Base-by-base conservation (phyloP, 164 flowering plant genomes). In the Magnolia kwangsiensis region DNA sequence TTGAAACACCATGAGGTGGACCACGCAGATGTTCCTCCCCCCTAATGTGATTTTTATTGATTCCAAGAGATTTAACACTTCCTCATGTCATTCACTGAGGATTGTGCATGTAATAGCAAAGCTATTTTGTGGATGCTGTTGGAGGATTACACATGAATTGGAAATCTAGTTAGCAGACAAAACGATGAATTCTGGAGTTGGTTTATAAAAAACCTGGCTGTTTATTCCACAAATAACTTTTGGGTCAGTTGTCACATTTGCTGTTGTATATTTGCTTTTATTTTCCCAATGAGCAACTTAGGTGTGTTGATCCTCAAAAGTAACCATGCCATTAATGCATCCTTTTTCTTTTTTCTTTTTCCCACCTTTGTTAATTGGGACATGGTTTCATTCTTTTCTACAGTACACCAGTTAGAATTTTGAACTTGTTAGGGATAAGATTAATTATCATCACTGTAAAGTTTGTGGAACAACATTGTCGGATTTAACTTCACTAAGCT, bases 401-500 rank as follows among this genome's bases (percentile, higher is more conserved):
- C 29, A 1, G 29, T 27, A 27, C 55, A 8, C 27, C 45, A 20
- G 20, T n/a, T 70, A 50, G 58, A 45, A 19, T 70, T 70, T 19
- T 9, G 49, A 70, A 23, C 18, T 70, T 2, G 1, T 68, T 29
- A 27, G 71, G 18, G 13, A 55, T 55, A 2, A 55, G 68, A 65
- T 21, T 4, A 63, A 63, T 63, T 21, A n/a, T 63, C n/a, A 4
- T 20, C 8, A 23, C 21, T 21, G n/a, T 68, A 29, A 18, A 24
- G 61, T 69, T 63, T 5, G 31, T 73, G 21, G 23, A 51, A 19
- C 21, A 24, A 50, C 3, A 27, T 51, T 76, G 63, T 75, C 29
- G 49, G 19, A 85, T 82, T 89, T 84, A 63, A 84, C 83, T 4
- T 29, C 8, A 27, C 24, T 66, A 76, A 96, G 99, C 91, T 96